Base-by-base conservation (phyloP, 1,284 basidiomycete genomes). In the Sanguinoderma infundibulare region DNA sequence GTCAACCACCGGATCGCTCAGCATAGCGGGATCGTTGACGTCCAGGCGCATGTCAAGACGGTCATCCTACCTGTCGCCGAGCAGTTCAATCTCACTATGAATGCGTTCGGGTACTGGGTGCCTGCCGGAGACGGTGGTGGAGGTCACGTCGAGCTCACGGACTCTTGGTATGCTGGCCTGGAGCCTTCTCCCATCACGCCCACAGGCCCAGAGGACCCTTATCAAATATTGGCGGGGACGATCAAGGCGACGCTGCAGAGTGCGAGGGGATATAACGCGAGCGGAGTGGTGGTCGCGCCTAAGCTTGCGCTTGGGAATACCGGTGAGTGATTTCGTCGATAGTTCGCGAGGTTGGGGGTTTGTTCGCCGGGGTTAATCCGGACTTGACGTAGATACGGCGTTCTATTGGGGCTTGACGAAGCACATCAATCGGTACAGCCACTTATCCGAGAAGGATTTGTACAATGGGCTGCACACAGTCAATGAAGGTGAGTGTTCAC, bases 171-270 rank as follows among this genome's bases (percentile, higher is more conserved):
- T 7, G 73, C 74, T 2, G 77, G 76, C 17, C 74, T 85, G 12
- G 81, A 86, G 54, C 84, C 87, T 5, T 82, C 87, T 3, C 84
- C 86, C 0, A 72, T 81, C 8, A 82, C 86, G 1, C 83, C 86
- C 12, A 77, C 74, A 1, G 70, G 73, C n/a, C 71, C 71, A 2
- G 74, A 77, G 17, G 76, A 80, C 5, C 78, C 83, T 8, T 89
- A 79, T 72, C 69, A 74, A 22, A 60, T 87, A 12, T 74, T 87
- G 2, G 76, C 78, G 12, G 83, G 81, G 2, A 84, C 80, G 3
- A 83, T 87, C 67, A 79, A 78, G 55, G 75, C 78, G 1, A 76
- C 80, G 3, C 55, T 74, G 35, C 63, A 72, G 63, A 65, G 59
- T 32, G 51, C 59, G 10, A 59, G 61, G n/a, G 63, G 61, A 2